Evolutionary conservation across 2,329 filamentous ascomycete genomes (phyloP), one percentile per base, ranked within the genome.

Genomic region (Coniochaeta hoffmannii): DNA sequence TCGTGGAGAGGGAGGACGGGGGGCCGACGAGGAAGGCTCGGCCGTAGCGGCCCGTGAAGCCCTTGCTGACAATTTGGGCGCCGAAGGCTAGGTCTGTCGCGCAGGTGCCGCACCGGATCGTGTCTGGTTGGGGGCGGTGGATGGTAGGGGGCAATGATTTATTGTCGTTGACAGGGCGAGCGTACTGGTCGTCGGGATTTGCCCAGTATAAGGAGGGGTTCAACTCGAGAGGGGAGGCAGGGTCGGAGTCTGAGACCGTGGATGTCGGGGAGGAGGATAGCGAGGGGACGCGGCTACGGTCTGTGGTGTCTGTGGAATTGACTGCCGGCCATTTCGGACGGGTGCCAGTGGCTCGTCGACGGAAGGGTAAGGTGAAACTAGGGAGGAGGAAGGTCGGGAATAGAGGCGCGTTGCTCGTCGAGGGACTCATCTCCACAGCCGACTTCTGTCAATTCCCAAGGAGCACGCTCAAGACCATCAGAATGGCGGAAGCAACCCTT

Each of bases 1-100:
- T 4, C 53, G 58, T 54, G 52, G 61, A 3, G 12, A 44, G 22
- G 38, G 56, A 8, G 34, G 61, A 53, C 30, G 66, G 51, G 1
- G 65, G 46, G 44, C 62, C 24, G 51, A 87, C 80, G 51, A 88
- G 76, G 64, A 80, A 85, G 12, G 83, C 84, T 24, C 83, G 78
- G 6, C 85, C 85, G 66, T 86, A 78, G 19, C 83, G 81, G 17
- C 85, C 85, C 0, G 79, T 85, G 70, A 87, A 88, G 59, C 82
- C 80, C 65, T 86, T 86, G 59, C 78, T 82, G 36, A 87, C 76
- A 57, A 87, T 80, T 65, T 86, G 83, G 12, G 78, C 75, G 15
- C 74, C 66, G 63, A 82, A 82, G 17, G 82, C 83, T n/a, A 87
- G 66, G 66, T 87, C 82, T 55, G 77, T 72, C 12, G 80, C 74